Evolutionary conservation across 306 rosid species (phyloP), one percentile per base, ranked within the genome.

Genomic region (Pterocarpus macrocarpus): DNA sequence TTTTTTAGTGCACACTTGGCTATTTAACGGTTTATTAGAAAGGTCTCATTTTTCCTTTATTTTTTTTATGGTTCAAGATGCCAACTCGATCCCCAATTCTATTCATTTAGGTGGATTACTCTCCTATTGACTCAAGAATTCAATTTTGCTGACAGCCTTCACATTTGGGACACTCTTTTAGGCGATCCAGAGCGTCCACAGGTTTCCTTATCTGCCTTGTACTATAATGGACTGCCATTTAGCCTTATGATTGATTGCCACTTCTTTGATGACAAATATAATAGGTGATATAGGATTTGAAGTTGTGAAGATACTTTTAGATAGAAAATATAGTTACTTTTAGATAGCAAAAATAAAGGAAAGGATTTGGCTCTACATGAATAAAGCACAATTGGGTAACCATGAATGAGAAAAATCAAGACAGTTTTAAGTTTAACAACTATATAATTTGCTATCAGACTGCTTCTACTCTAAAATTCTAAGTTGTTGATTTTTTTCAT

Each of bases 51-150:
- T 72, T 38, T 12, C 8, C 0, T 12, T 9, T 12, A 2, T 22
- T 22, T 22, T 22, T 22, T 22, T 82, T 55, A 59, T 80, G 38
- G 41, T 82, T 72, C 59, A 43, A 62, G 80, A 81, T 89, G 70
- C 55, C 87, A 95, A 98, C 93, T 93, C 89, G 93, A 95, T 84
- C 99, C 99, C 82, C 99, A 95, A 70, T 95, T 95, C 88, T 95
- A 95, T 85, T 94, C 99, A 49, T 95, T 95, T 95, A 87, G 99
- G 88, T 95, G 99, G 99, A 93, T 95, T 86, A 95, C 99, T 17
- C 99, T 95, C 67, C 92, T 95, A 49, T 85, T 95, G 90, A 95
- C 99, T 71, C 99, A 95, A 86, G 99, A 95, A 78, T 95, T 93
- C 85, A 90, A 95, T 88, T 95, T 95, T 83, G 96, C 97, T 4